phyloP scores from a whole-genome alignment of 2,329 filamentous ascomycete species.

The Pestalotiopsis sp. region DNA sequence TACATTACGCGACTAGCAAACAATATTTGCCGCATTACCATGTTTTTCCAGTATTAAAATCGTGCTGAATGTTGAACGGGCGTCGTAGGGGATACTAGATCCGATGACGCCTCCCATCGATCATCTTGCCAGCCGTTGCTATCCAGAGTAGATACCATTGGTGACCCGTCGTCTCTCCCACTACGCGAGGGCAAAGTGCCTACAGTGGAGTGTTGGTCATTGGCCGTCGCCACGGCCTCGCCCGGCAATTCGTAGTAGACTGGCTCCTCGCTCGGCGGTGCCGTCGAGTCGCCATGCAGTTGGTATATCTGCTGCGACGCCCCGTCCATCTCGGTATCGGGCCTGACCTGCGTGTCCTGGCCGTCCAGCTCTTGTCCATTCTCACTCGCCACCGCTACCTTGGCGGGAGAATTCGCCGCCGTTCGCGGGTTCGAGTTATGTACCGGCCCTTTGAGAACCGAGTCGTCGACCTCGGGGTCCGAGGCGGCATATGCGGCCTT shows the following conservation, averaged over 20 bases:
- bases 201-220: slow-evolving; percentile 18
- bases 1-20: no score
- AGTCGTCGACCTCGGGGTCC: slow-evolving; percentile 26
- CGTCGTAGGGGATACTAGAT: slow-evolving; percentile 30
- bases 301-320: slow-evolving; percentile 21
- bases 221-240: slow-evolving; percentile 17
- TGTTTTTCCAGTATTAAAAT: not conserved
- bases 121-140: slow-evolving; percentile 19
- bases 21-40: no score
- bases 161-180: slow-evolving; percentile 22
- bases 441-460: slow-evolving; percentile 31
- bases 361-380: slow-evolving; percentile 14
- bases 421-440: slow-evolving; percentile 30
- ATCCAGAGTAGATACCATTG: slow-evolving; percentile 29
- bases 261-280: slow-evolving; percentile 19
- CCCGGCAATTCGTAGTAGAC: slow-evolving; percentile 30
- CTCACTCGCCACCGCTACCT: slow-evolving; percentile 3
- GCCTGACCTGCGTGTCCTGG: slow-evolving; percentile 11
- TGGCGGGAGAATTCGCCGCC: slow-evolving; percentile 16
- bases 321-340: slow-evolving; percentile 23
- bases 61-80: slow-evolving; percentile 15
- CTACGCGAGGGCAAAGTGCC: slow-evolving; percentile 16
- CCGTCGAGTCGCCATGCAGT: slow-evolving; percentile 17
- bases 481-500: slow-evolving; percentile 20
- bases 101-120: slow-evolving; percentile 21